phyloP scores from a whole-genome alignment of 2,329 filamentous ascomycete species.

The Zelopaecilomyces penicillatus region DNA sequence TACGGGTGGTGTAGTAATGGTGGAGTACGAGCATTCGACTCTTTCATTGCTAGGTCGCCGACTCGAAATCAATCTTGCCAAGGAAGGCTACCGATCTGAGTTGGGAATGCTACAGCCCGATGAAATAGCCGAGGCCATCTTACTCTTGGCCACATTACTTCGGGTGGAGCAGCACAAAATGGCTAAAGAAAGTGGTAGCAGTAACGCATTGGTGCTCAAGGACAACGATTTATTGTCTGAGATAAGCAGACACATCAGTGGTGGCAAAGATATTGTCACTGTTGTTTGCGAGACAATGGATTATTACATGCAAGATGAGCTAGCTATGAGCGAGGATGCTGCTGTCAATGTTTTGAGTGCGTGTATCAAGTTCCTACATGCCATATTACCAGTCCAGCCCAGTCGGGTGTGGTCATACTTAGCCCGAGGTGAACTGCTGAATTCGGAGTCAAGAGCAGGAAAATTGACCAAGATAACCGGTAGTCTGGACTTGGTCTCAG shows the following conservation, averaged over 20 bases:
- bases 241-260: conserved; percentile 43
- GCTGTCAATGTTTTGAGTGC: conserved; percentile 58
- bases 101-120: conserved; percentile 48
- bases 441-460: conserved; percentile 65
- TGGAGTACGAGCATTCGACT: conserved; percentile 73
- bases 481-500: conserved; percentile 69
- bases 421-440: conserved; percentile 70
- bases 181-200: conserved; percentile 12
- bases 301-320: conserved; percentile 50
- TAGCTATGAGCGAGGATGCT: conserved; percentile 49
- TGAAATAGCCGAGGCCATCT: conserved; percentile 64
- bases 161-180: conserved; percentile 37
- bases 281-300: conserved; percentile 84
- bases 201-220: conserved; percentile 23
- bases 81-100: conserved; percentile 44
- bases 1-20: conserved; percentile 63
- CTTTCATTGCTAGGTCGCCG: conserved; percentile 72
- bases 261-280: conserved; percentile 66
- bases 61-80: conserved; percentile 57
- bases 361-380: conserved; percentile 72
- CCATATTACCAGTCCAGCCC: conserved; percentile 65
- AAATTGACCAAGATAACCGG: conserved; percentile 71
- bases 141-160: conserved; percentile 64
- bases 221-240: conserved; percentile 45
- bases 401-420: conserved; percentile 87